Base-by-base conservation (phyloP, 192 early-diverging fungal genomes). In the Rhizophlyctis rosea region DNA sequence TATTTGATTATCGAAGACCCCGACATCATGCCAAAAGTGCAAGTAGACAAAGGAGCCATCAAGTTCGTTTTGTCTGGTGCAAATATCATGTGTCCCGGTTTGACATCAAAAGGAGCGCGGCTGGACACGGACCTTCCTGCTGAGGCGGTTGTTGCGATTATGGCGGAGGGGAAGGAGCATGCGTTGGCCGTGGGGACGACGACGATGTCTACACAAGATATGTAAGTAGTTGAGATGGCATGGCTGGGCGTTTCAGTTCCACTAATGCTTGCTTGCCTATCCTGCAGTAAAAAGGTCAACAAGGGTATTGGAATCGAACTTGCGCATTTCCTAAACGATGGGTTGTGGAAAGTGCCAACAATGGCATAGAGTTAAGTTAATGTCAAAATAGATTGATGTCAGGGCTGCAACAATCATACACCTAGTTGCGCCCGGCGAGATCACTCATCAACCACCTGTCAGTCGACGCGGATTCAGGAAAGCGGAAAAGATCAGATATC, bases 41-140 rank as follows among this genome's bases (percentile, higher is more conserved):
- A 96, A 64, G 94, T 97, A 27, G 97, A 99, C 70, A 82, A 87
- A 14, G 97, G 97, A 4, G 97, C 97, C 34, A 97, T 98, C 74
- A 98, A 98, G 77, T 96, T 94, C 76, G 90, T 99, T 3, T 85
- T 99, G 5, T 88, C 88, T 11, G 95, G 95, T 1, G 95, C 95
- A 50, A 91, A 96, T 72, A 95, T 99, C 65, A 99, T 99, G 97
- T 97, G 94, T 62, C 97, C 95, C 3, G 97, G 97, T 30, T 73
- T 99, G 70, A 99, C 97, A 16, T 95, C 92, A 33, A 86, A 88
- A 30, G 95, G 95, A 4, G 97, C 91, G 9, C 74, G 80, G 47
- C 81, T 99, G 81, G 83, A 84, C 23, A 68, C 70, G 25, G 82
- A 86, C 29, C 72, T 97, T 27, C 84, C 87, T 0, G 82, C 72